These are phyloP conservation scores for Penicillium parvum DNA, from an alignment of 495 filamentous ascomycete genomes.

Conservation along the genomic window DNA sequence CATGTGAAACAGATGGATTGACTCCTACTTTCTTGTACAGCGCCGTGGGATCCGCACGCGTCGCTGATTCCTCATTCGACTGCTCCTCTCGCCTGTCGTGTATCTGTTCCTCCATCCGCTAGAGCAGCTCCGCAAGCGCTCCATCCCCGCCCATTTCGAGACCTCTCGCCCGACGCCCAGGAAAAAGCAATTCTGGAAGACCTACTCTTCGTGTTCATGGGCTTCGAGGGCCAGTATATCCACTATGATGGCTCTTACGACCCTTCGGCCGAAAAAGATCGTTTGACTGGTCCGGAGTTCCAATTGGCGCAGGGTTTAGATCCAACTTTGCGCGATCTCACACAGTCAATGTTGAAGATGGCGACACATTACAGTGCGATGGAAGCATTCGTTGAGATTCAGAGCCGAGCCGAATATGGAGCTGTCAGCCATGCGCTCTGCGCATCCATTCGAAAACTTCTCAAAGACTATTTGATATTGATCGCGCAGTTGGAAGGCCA, in stretches of 20 bases:
- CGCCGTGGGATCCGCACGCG: conserved; percentile 78
- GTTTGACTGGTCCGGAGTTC: conserved; percentile 74
- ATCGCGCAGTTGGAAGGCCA: conserved; percentile 91
- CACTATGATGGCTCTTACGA: conserved; percentile 79
- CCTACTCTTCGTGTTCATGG: conserved; percentile 92
- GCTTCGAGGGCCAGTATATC: conserved; percentile 96
- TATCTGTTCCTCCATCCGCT: conserved; percentile 78
- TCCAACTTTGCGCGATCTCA: conserved; percentile 84
- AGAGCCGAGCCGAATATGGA: conserved; percentile 88
- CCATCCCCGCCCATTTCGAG: conserved; percentile 65
- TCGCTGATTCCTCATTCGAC: conserved; percentile 77
- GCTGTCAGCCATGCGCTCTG: conserved; percentile 96
- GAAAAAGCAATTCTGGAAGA: conserved; percentile 87
- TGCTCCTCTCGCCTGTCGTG: conserved; percentile 79
- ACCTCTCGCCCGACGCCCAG: conserved; percentile 72
- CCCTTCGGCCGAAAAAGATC: conserved; percentile 76
- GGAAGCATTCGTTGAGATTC: conserved; percentile 89
- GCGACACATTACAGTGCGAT: conserved; percentile 88
- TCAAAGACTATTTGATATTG: conserved; percentile 90
- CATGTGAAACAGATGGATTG: conserved; percentile 15
- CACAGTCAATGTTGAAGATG: conserved; percentile 87
- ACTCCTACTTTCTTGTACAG: conserved; percentile 29
- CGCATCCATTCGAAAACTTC: conserved; percentile 80
- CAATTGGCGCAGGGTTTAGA: conserved; percentile 79
- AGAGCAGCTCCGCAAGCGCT: conserved; percentile 65